Percentiles rank a stretch among this genome's conserved stretches.
phyloP scores from a whole-genome alignment of 176 grass and related monocot genomes.

The Hordeum vulgare region MorexV3_pseudomolecules_assembly NC_058518.1:42007793-42008292 shows the following conservation, averaged over 20 bases:
- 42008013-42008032: background rate
- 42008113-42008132: background rate
- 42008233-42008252: background rate
- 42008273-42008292: background rate
- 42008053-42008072: background rate
- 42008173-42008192: too few species aligned
- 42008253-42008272: background rate
- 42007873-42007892: background rate
- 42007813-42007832: constrained; percentile 32
- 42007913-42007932: background rate
- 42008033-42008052: background rate
- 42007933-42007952: constrained; percentile 14
- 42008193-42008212: background rate
- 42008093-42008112: background rate
- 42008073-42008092: background rate
- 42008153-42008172: background rate
- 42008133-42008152: background rate
- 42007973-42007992: background rate
- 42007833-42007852: constrained; percentile 30
- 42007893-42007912: background rate
- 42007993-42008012: background rate
- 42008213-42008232: background rate
- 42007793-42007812: constrained; percentile 53
- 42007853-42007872: background rate
- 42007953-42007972: background rate